A percentile compares a stretch with the other conserved stretches of the same genome.
Conservation (phyloP, 768 basidiomycete species). For the Sarcomyxa edulis region DNA sequence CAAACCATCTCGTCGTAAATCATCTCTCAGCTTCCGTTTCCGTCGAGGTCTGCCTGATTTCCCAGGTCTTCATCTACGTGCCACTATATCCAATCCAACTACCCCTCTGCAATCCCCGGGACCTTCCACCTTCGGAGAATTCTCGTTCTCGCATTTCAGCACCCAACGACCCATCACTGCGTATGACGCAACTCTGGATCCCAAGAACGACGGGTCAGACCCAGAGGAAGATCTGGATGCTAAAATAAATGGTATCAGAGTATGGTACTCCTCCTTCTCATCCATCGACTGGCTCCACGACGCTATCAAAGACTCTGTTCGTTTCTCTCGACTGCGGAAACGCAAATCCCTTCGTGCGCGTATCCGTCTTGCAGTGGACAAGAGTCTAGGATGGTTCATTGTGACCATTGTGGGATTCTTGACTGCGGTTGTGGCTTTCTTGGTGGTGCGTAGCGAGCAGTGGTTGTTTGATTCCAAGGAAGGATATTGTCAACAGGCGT, state of each 20-base stretch:
- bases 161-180: slow-evolving; percentile 64
- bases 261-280: slow-evolving; percentile 87
- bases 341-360: slow-evolving; percentile 68
- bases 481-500: slow-evolving; percentile 69
- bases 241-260: slow-evolving; percentile 81
- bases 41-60: slow-evolving; percentile 32
- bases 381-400: slow-evolving; percentile 82
- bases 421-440: slow-evolving; percentile 81
- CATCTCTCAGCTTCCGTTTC: slow-evolving; percentile 22
- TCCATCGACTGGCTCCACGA: slow-evolving; percentile 98
- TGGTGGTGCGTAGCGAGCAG: slow-evolving; percentile 82
- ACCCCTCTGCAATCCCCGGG: slow-evolving; percentile 28
- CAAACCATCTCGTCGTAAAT: slow-evolving; percentile 17
- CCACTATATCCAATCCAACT: slow-evolving; percentile 30
- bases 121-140: slow-evolving; percentile 32
- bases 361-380: slow-evolving; percentile 61
- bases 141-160: slow-evolving; percentile 35
- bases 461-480: slow-evolving; percentile 91
- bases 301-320: slow-evolving; percentile 87
- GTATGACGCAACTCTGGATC: slow-evolving; percentile 53
- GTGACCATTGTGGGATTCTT: slow-evolving; percentile 86
- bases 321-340: slow-evolving; percentile 66
- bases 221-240: slow-evolving; percentile 47
- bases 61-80: slow-evolving; percentile 25
- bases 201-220: slow-evolving; percentile 26